Conservation (phyloP, 2,329 filamentous ascomycete genomes). For the Grosmannia clavigera region DNA sequence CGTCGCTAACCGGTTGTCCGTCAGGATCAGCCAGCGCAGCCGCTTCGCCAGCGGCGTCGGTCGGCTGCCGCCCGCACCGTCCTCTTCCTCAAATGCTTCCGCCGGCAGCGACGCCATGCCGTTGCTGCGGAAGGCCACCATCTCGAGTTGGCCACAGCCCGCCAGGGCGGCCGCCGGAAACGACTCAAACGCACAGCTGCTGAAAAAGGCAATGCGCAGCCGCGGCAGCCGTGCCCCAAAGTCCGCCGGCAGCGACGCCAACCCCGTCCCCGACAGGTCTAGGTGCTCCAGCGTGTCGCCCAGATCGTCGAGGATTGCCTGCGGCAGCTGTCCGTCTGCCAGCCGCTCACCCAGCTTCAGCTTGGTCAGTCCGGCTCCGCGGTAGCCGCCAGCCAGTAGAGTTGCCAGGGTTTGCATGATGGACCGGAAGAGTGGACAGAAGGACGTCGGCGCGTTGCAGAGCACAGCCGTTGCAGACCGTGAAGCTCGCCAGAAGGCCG, state of each 20-base stretch:
- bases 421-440: background rate
- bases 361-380: conserved; percentile 16
- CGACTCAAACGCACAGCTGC: conserved; percentile 28
- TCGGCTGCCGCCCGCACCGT: background rate
- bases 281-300: conserved; percentile 30
- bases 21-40: conserved; percentile 35
- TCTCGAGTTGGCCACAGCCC: conserved; percentile 31
- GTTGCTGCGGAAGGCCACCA: conserved; percentile 36
- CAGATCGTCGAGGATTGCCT: conserved; percentile 26
- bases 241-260: conserved; percentile 26
- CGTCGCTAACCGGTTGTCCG: conserved; percentile 27
- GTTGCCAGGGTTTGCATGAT: conserved; percentile 20
- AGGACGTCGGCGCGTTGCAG: background rate
- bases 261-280: conserved; percentile 33
- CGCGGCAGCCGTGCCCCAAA: conserved; percentile 25
- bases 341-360: conserved; percentile 24
- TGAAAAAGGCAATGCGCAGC: conserved; percentile 34
- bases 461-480: background rate
- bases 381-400: conserved; percentile 21
- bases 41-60: conserved; percentile 23
- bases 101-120: conserved; percentile 29
- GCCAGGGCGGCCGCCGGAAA: conserved; percentile 28
- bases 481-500: background rate
- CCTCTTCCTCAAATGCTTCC: conserved; percentile 9
- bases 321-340: conserved; percentile 20